Percentiles rank a stretch among this genome's conserved stretches.
Evolutionary conservation across 1,139 yeast genomes (phyloP).

Genomic region (Arxiozyma bovina): DNA sequence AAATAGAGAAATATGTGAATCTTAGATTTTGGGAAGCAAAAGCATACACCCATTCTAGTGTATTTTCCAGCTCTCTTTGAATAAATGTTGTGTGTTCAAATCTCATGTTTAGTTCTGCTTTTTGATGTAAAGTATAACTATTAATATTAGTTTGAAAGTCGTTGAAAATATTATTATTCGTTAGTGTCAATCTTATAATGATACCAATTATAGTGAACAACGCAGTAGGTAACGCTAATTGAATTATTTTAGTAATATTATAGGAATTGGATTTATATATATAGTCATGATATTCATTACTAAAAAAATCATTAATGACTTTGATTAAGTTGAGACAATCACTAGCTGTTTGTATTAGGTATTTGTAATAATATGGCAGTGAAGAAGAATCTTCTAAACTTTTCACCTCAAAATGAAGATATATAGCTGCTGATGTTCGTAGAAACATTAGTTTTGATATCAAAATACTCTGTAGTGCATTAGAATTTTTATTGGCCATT

Average conservation of each 20-base stretch:
- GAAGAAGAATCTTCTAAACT: constrained; percentile 12
- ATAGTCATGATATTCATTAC: constrained; percentile 15
- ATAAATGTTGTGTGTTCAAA: constrained; percentile 21
- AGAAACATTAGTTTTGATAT: constrained; percentile 20
- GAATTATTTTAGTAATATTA: constrained; percentile 22
- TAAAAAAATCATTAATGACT: constrained; percentile 19
- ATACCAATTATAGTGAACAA: constrained; percentile 22
- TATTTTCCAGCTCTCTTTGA: constrained; percentile 20
- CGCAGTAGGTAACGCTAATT: constrained; percentile 23
- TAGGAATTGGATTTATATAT: constrained; percentile 17
- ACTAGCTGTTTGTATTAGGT: constrained; percentile 17
- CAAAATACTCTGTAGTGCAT: constrained; percentile 19
- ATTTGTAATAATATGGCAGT: constrained; percentile 20
- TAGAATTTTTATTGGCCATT: constrained; percentile 12
- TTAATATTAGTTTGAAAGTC: constrained; percentile 10
- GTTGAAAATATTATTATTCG: constrained; percentile 15
- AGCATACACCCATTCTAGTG: constrained; percentile 19
- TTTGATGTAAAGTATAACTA: not conserved
- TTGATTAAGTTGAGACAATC: constrained; percentile 17
- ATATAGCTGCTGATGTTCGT: constrained; percentile 23
- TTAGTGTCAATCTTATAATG: constrained; percentile 21
- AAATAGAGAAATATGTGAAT: constrained; percentile 27
- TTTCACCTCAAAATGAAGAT: constrained; percentile 24
- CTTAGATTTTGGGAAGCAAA: constrained; percentile 24
- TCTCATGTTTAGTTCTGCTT: constrained; percentile 12